phyloP scores from a whole-genome alignment of 192 early-diverging fungal species.

The Linnemannia elongata region DNA sequence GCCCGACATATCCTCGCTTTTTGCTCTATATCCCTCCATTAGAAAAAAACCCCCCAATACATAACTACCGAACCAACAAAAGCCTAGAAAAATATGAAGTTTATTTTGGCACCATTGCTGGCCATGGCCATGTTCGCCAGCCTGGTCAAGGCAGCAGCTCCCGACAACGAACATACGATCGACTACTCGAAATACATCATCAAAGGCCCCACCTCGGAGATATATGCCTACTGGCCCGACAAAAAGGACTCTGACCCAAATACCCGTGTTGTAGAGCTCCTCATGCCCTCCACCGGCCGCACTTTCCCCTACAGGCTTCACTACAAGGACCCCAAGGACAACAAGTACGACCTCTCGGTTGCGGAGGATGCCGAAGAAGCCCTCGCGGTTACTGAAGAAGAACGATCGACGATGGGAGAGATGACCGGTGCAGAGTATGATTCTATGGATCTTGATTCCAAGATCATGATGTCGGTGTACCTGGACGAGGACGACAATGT shows the following conservation, averaged over 20 bases:
- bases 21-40: not conserved
- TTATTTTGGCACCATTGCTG: constrained; percentile 16
- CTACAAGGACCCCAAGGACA: constrained; percentile 26
- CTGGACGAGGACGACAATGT: constrained; percentile 8
- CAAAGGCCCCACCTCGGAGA: not conserved
- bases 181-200: not conserved
- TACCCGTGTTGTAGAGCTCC: not conserved
- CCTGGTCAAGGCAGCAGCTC: not conserved
- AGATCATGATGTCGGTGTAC: not conserved
- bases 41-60: too few species aligned
- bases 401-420: not conserved
- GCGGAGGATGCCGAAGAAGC: not conserved
- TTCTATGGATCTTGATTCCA: not conserved
- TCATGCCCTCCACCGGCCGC: not conserved
- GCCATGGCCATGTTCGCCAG: not conserved
- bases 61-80: not conserved
- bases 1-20: not conserved
- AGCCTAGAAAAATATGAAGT: constrained; percentile 8
- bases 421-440: not conserved
- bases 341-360: constrained; percentile 6
- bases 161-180: not conserved
- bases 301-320: not conserved
- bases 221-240: constrained; percentile 22
- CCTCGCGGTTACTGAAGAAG: not conserved
- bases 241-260: constrained; percentile 6